phyloP scores from a whole-genome alignment of 257 asterid species.

The Solanum phureja region DNA sequence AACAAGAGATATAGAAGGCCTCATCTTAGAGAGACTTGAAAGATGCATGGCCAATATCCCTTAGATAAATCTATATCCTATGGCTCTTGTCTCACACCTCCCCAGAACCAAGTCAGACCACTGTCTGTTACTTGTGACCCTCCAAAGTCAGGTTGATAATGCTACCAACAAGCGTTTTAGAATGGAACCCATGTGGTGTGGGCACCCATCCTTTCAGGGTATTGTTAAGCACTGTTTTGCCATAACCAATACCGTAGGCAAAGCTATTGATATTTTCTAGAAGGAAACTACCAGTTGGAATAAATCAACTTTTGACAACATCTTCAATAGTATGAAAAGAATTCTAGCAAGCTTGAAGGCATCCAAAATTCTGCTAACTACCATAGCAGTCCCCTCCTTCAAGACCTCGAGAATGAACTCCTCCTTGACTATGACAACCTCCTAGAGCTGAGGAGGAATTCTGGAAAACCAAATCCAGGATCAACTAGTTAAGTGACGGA shows the following conservation, averaged over 20 bases:
- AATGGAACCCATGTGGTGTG: background rate
- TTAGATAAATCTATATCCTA: too few relatives aligned
- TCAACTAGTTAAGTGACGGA: too few relatives aligned
- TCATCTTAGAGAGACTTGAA: background rate
- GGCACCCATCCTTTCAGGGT: background rate
- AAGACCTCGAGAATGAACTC: background rate
- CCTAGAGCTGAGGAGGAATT: too few relatives aligned
- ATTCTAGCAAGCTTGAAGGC: background rate
- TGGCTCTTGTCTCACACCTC: too few relatives aligned
- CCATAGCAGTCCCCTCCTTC: background rate
- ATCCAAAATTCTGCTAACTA: background rate
- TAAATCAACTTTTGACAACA: background rate
- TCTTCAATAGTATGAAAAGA: background rate
- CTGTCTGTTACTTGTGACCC: too few relatives aligned
- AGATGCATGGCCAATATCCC: background rate
- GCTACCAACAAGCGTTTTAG: background rate
- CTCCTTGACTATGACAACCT: background rate
- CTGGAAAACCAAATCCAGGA: too few relatives aligned
- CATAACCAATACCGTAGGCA: background rate
- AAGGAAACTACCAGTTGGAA: background rate
- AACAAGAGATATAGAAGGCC: background rate
- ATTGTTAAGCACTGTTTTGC: background rate
- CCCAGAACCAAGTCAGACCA: too few relatives aligned
- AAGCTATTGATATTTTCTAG: background rate
- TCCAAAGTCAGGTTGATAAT: background rate